Evolutionary conservation across 305 asterid genomes (phyloP).

Genomic region (Caryopteris hybrid): DNA sequence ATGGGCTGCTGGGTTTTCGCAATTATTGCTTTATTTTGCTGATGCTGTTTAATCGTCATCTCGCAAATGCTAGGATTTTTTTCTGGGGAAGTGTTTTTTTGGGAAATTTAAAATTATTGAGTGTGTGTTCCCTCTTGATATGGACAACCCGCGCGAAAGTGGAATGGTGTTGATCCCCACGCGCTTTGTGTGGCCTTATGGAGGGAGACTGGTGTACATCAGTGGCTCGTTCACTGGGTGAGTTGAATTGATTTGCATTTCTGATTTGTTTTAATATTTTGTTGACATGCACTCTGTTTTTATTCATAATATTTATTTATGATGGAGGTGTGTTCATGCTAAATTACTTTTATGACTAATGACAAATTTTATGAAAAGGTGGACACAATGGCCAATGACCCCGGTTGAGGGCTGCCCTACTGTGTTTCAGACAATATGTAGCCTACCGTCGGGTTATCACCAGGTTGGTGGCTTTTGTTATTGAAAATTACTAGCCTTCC

Average conservation of each 20-base stretch:
- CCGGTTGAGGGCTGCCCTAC: constrained; percentile 98
- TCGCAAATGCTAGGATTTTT: constrained; percentile 27
- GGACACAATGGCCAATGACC: constrained; percentile 88
- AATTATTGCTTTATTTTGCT: constrained; percentile 18
- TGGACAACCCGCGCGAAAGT: constrained; percentile 65
- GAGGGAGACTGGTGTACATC: constrained; percentile 78
- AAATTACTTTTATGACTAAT: constrained; percentile 2
- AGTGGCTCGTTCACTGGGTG: constrained; percentile 98
- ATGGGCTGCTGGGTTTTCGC: constrained; percentile 22
- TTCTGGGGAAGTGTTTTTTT: not conserved
- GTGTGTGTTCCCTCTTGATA: constrained; percentile 54
- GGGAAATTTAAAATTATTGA: constrained; percentile 16
- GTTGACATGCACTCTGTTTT: not conserved
- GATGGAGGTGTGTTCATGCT: constrained; percentile 12
- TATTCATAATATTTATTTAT: not conserved
- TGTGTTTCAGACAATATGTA: constrained; percentile 87
- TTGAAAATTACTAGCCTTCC: constrained; percentile 11
- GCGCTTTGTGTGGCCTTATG: constrained; percentile 91
- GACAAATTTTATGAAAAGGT: constrained; percentile 40
- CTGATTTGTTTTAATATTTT: not conserved
- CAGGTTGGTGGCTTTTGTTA: constrained; percentile 46
- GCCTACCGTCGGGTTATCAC: constrained; percentile 87
- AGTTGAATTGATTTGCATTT: constrained; percentile 21
- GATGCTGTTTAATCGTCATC: constrained; percentile 22
- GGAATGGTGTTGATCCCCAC: constrained; percentile 67